Evolutionary conservation across 2,329 filamentous ascomycete genomes (phyloP), one percentile per base, ranked within the genome.

Genomic region (Alternaria triticina): DNA sequence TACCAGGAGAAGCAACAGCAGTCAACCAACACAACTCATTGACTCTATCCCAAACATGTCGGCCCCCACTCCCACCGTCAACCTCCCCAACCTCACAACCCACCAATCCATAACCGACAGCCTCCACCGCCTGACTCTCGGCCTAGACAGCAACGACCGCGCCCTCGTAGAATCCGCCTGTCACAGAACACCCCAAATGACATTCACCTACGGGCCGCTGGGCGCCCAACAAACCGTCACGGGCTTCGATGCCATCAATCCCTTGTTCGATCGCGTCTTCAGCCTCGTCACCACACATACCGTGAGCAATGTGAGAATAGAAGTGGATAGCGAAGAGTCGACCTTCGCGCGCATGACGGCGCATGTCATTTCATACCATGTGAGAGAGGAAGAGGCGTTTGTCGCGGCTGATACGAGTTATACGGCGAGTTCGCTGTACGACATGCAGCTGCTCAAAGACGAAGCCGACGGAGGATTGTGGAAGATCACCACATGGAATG

Each of bases 401-500:
- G 64, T 57, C 46, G 45, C 36, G 17, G 67, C 72, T 57, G 69
- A 70, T 17, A 67, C 60, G 1, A 65, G 65, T 22, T 74, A 73
- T 36, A 73, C 67, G n/a, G 68, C 65, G 30, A 47, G 56, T n/a
- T 66, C 60, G 25, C 54, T 73, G 64, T 74, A 75, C 36, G 49
- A 49, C 50, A 46, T 75, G n/a, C 65, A 65, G 20, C 52, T 73
- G 55, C 59, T 74, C 11, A 72, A 52, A 62, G 64, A 66, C 45
- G 27, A 49, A 2, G 61, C 60, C 51, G 46, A 54, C 4, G 66
- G 65, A 4, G 45, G 22, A 13, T 43, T 70, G 55, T 74, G 69
- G 70, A 74, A 65, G 67, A 74, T 75, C 22, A 70, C 68, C 61
- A 71, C 54, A 43, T 82, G 75, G 50, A 73, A 68, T 4, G 73